These are phyloP conservation scores for Dactylonectria macrodidyma DNA, from an alignment of 2,329 filamentous ascomycete species.

Conservation along the genomic window DNA sequence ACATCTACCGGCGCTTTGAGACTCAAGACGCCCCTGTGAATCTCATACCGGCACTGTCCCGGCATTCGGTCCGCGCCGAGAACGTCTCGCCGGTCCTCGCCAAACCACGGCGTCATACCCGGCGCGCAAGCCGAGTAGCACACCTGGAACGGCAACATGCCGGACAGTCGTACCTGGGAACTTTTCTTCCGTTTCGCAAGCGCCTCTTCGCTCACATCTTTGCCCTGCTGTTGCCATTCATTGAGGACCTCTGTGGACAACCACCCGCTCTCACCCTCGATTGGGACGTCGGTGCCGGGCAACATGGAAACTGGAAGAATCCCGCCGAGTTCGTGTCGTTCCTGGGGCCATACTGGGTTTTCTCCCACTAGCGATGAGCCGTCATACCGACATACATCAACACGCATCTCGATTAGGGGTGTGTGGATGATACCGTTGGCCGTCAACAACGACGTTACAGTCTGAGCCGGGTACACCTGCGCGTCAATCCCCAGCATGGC, in stretches of 20 bases:
- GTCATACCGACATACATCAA: conserved; percentile 45
- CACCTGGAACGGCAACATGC: conserved; percentile 46
- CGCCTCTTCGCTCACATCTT: conserved; percentile 37
- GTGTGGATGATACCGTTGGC: conserved; percentile 30
- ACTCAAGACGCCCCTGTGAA: conserved; percentile 32
- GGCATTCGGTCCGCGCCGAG: conserved; percentile 48
- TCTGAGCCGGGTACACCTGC: conserved; percentile 40
- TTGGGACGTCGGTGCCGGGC: conserved; percentile 17
- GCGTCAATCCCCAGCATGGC: conserved; percentile 40
- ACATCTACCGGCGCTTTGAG: conserved; percentile 8
- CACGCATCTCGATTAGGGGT: conserved; percentile 43
- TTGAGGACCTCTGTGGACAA: conserved; percentile 23
- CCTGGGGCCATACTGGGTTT: conserved; percentile 41
- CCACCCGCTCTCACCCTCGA: conserved; percentile 26
- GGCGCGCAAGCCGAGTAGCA: conserved; percentile 43
- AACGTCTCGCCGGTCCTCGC: conserved; percentile 46
- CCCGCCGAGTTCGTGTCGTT: conserved; percentile 43
- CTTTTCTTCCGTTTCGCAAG: conserved; percentile 35
- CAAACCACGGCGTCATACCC: conserved; percentile 42
- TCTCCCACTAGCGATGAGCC: conserved; percentile 44
- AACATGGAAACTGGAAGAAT: conserved; percentile 44
- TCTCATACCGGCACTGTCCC: conserved; percentile 44
- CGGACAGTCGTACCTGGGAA: conserved; percentile 41
- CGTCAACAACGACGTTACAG: conserved; percentile 34
- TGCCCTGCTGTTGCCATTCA: conserved; percentile 24